phyloP scores from a whole-genome alignment of 1,284 basidiomycete genomes.

The Ustilago sp. region DNA sequence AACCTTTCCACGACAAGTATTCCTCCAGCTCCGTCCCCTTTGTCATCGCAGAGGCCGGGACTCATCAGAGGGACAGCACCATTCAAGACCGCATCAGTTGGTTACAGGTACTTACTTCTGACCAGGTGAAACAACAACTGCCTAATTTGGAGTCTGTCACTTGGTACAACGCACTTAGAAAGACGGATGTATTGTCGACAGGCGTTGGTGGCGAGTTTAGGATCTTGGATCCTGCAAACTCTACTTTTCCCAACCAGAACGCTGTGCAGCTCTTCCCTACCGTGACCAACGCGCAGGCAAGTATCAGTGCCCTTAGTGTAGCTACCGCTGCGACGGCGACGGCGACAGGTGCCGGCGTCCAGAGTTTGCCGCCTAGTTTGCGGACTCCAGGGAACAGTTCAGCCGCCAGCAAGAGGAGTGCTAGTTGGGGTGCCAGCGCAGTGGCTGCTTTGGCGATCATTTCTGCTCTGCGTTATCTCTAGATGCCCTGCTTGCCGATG shows the following conservation, averaged over 20 bases:
- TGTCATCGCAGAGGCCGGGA: conserved; percentile 70
- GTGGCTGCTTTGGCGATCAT: conserved; percentile 29
- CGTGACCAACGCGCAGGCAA: conserved; percentile 13
- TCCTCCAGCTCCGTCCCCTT: conserved; percentile 54
- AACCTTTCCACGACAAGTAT: conserved; percentile 70
- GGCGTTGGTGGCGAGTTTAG: conserved; percentile 49
- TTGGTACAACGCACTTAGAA: conserved; percentile 68
- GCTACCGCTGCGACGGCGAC: conserved; percentile 26
- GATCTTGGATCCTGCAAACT: conserved; percentile 39
- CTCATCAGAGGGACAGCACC: conserved; percentile 26
- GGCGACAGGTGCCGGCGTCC: background rate
- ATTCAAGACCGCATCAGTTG: conserved; percentile 59
- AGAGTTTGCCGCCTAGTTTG: conserved; percentile 21
- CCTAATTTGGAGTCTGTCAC: conserved; percentile 64
- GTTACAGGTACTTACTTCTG: conserved; percentile 57
- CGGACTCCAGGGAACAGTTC: background rate
- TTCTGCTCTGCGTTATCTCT: conserved; percentile 24
- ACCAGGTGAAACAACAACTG: conserved; percentile 53
- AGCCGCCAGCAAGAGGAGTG: background rate
- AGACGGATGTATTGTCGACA: conserved; percentile 41
- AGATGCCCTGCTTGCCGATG: background rate
- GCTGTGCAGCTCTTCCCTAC: conserved; percentile 25
- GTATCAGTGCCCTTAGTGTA: conserved; percentile 6
- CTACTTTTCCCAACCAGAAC: conserved; percentile 37
- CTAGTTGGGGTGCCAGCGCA: conserved; percentile 12